Conservation (phyloP, 176 grass and related monocot species). For the Musa troglodytarum region DNA sequence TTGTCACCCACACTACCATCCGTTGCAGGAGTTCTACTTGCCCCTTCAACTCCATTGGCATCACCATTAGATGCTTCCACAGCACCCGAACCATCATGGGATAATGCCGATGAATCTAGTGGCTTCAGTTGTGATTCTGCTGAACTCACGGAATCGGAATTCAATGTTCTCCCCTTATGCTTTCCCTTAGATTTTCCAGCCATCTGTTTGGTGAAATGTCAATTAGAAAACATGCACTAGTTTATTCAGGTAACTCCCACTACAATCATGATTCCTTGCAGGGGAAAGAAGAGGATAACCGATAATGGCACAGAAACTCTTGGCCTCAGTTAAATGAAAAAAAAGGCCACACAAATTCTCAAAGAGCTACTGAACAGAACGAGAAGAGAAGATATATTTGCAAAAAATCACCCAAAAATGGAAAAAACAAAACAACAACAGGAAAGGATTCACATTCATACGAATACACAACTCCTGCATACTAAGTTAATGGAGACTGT, state of each 20-base stretch:
- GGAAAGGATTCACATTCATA: no score
- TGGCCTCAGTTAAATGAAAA: no score
- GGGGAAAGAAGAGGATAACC: not conserved
- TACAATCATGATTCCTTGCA: not conserved
- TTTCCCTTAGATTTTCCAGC: conserved; percentile 82
- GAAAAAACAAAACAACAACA: no score
- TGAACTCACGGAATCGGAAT: conserved; percentile 1
- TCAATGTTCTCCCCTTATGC: conserved; percentile 50
- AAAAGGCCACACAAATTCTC: no score
- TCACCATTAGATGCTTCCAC: conserved; percentile 37
- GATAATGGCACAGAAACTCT: no score
- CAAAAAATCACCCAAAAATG: no score
- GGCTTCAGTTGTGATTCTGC: conserved; percentile 28
- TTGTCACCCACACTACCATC: not conserved
- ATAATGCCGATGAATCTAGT: conserved; percentile 2
- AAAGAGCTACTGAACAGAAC: no score
- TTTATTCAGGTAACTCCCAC: not conserved
- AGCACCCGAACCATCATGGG: conserved; percentile 9
- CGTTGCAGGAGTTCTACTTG: conserved; percentile 16
- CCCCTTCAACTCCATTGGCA: conserved; percentile 18
- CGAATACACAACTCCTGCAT: no score
- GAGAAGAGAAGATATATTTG: no score
- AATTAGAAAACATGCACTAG: not conserved
- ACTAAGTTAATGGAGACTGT: no score
- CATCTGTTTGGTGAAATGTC: conserved; percentile 37